Evolutionary conservation across 2,329 filamentous ascomycete species (phyloP), one percentile per base, ranked within the genome.

Genomic region (Colletotrichum cuscutae): DNA sequence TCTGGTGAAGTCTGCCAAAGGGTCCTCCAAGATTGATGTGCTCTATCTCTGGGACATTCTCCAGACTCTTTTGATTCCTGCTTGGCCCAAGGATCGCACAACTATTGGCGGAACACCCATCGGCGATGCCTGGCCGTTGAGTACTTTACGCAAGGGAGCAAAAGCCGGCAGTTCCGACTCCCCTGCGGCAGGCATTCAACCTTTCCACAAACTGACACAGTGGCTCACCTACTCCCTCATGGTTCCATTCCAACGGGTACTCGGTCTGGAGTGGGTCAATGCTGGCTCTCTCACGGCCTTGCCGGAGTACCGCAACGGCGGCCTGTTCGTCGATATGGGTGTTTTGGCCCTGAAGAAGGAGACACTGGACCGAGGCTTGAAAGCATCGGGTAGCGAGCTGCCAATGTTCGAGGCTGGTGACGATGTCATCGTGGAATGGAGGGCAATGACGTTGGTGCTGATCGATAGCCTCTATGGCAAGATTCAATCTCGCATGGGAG

Each of bases 211-310:
- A 84, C 89, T 97, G 46, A 97, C 95, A 0, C 95, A 98, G 82
- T 98, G 95, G 95, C 91, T 98, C 68, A 94, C 93, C 62, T 98
- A 98, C 83, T 97, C 95, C 2, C 89, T 98, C 68, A 97, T 97
- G 94, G 92, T 95, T 28, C 95, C 95, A 0, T 97, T 98, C 92
- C 90, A 92, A 68, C 93, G 91, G 76, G 83, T 97, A 26, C 90
- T 97, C 77, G 90, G 93, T 70, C 91, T 97, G 72, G 91, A 95
- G 76, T 97, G 97, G 81, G 91, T 93, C 3, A 94, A 95, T 56
- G 90, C 91, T 1, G 94, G 97, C 74, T 88, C 97, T 7, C 87
- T 97, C 76, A 98, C 95, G 0, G 95, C 95, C 26, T 86, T 98
- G 4, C 95, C 95, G 0, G 95, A 98, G 80, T 98, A 98, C 81